These are phyloP conservation scores for Lenzites betulinus DNA, from an alignment of 768 basidiomycete species.

Conservation along the genomic window DNA sequence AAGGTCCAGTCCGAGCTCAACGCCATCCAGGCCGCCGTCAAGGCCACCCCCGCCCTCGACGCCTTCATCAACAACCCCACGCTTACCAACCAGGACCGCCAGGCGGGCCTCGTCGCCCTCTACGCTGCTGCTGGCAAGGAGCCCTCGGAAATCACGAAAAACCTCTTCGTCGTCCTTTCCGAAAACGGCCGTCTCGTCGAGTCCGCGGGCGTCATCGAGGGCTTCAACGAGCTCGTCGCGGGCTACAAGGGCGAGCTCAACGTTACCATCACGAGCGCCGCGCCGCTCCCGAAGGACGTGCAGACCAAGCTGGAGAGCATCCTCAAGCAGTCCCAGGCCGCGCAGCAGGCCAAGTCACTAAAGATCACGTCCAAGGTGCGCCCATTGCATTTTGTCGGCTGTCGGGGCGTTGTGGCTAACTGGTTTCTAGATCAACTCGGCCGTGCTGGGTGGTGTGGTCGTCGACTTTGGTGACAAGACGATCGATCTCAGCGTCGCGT, in stretches of 20 bases:
- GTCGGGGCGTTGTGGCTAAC: not conserved
- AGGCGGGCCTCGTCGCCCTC: constrained; percentile 64
- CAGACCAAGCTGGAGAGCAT: constrained; percentile 78
- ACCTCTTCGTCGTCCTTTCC: constrained; percentile 85
- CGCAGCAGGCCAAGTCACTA: constrained; percentile 82
- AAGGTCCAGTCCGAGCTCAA: constrained; percentile 86
- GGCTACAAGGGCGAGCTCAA: constrained; percentile 92
- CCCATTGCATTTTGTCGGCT: not conserved
- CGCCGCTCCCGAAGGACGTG: constrained; percentile 75
- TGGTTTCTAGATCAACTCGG: constrained; percentile 76
- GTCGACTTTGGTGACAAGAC: constrained; percentile 99
- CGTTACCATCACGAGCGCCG: constrained; percentile 87
- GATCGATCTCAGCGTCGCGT: constrained; percentile 92
- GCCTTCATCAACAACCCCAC: constrained; percentile 90
- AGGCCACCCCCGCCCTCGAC: constrained; percentile 61
- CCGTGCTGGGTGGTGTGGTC: constrained; percentile 88
- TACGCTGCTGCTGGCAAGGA: constrained; percentile 77
- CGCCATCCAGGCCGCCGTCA: constrained; percentile 68
- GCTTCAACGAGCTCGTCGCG: constrained; percentile 87
- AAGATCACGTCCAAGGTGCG: constrained; percentile 91
- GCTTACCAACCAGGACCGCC: constrained; percentile 77
- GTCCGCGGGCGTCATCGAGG: constrained; percentile 83
- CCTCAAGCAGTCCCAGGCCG: constrained; percentile 85
- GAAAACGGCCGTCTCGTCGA: constrained; percentile 92
- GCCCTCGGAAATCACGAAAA: constrained; percentile 86